These are phyloP conservation scores for Nicotiana undulata DNA, from an alignment of 257 asterid genomes.

Conservation along the genomic window DNA sequence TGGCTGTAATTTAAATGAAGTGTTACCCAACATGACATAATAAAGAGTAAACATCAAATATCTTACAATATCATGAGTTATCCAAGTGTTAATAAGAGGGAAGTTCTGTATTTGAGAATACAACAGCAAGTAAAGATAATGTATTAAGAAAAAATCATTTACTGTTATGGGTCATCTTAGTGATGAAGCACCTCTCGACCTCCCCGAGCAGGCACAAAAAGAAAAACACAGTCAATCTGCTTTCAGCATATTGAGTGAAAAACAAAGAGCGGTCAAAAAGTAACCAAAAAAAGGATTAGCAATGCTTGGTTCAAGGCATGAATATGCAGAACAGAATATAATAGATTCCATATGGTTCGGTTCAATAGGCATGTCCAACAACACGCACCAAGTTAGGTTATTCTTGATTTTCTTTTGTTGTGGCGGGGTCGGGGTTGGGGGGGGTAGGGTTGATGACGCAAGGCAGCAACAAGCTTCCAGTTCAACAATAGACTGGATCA, in stretches of 20 bases:
- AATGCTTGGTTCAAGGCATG: background rate
- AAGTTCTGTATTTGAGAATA: too few relatives aligned
- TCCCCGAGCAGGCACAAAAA: too few relatives aligned
- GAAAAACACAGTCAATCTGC: too few relatives aligned
- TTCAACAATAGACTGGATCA: background rate
- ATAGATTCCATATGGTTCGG: background rate
- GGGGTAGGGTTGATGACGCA: background rate
- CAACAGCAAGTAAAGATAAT: too few relatives aligned
- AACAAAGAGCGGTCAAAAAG: background rate
- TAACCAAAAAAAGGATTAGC: background rate
- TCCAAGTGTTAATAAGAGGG: too few relatives aligned
- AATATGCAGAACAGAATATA: background rate
- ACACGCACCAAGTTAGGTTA: background rate
- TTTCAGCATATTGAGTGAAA: background rate
- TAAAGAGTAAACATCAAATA: too few relatives aligned
- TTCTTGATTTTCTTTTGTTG: background rate
- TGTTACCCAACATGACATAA: too few relatives aligned
- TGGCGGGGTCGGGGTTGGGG: background rate
- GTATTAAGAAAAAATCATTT: too few relatives aligned
- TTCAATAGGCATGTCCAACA: background rate
- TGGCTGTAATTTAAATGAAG: too few relatives aligned
- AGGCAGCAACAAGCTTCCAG: background rate
- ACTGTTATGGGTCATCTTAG: too few relatives aligned
- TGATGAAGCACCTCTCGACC: too few relatives aligned
- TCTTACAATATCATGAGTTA: too few relatives aligned